phyloP scores from a whole-genome alignment of 495 filamentous ascomycete species.

The Talaromyces wortmannii region DNA sequence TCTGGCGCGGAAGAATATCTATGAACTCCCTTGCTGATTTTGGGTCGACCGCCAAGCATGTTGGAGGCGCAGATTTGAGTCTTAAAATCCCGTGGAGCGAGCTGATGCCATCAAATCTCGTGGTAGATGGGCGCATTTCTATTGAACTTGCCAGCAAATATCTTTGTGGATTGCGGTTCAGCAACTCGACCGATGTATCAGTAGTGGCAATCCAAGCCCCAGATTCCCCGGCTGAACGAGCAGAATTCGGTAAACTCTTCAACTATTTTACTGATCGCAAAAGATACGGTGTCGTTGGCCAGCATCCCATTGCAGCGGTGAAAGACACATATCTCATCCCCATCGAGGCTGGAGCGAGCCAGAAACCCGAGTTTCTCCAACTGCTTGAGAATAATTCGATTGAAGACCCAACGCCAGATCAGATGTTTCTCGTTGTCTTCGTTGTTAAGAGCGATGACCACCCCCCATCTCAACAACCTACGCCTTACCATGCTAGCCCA shows the following conservation, averaged over 20 bases:
- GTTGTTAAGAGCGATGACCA: constrained; percentile 52
- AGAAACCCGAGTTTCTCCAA: constrained; percentile 65
- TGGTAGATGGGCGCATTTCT: constrained; percentile 78
- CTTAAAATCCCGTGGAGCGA: constrained; percentile 57
- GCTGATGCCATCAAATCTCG: constrained; percentile 60
- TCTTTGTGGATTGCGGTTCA: constrained; percentile 73
- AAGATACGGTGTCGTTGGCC: constrained; percentile 74
- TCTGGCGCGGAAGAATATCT: constrained; percentile 74
- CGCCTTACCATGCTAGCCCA: constrained; percentile 40
- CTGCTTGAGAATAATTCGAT: constrained; percentile 68
- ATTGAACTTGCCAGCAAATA: constrained; percentile 78
- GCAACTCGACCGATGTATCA: constrained; percentile 62
- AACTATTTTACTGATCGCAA: constrained; percentile 73
- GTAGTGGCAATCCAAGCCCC: constrained; percentile 60
- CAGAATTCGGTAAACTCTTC: constrained; percentile 61
- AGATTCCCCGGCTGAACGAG: constrained; percentile 37
- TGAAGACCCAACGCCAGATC: constrained; percentile 56
- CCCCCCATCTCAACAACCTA: constrained; percentile 35
- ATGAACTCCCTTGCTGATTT: constrained; percentile 76
- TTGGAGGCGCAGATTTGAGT: constrained; percentile 69
- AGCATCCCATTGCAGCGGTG: constrained; percentile 58
- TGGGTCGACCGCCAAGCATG: constrained; percentile 67
- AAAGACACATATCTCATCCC: constrained; percentile 75
- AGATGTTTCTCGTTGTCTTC: constrained; percentile 69
- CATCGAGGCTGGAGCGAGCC: constrained; percentile 51